Evolutionary conservation across 2,329 filamentous ascomycete genomes (phyloP), one percentile per base, ranked within the genome.

Genomic region (Sporothrix humicola): DNA sequence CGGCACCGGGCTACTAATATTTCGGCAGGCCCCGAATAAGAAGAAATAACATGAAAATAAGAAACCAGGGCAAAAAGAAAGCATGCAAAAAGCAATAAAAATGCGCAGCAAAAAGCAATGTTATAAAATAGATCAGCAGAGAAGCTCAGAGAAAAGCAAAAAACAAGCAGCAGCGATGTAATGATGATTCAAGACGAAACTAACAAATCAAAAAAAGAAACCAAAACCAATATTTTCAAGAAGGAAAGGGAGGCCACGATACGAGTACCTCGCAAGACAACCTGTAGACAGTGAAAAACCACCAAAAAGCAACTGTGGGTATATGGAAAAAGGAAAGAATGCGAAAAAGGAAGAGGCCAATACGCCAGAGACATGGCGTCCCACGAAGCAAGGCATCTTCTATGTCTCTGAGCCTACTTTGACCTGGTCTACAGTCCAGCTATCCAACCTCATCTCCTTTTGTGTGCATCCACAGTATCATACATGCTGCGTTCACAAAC

Each of bases 291-390:
- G 13, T 13, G 8, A 48, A 13, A 48, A 48, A 48, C 44, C n/a
- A 56, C 52, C 52, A n/a, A 52, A n/a, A 56, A 56, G 52, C 52
- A 56, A 56, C n/a, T 56, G 20, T 56, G 52, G 52, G 52, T 56
- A 56, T 20, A 56, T 23, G 52, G 7, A 23, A 56, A 56, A 56
- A 56, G 52, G n/a, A 56, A 56, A 56, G 52, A 56, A 56, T 56
- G 52, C 1, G 52, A 56, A 20, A 56, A 56, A 56, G 52, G 52
- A 23, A 20, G 17, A 23, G 52, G 52, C n/a, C n/a, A 56, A 56
- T 26, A 26, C 23, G n/a, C n/a, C 52, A 56, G 52, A 50, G 52
- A 23, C n/a, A 56, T 6, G n/a, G 7, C 52, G 23, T 26, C 23
- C 23, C 23, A 1, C 23, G 23, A 10, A 20, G 17, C 50, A 23